Percentiles rank a stretch among this genome's conserved stretches.
Evolutionary conservation across 2,329 filamentous ascomycete genomes (phyloP).

Genomic region (Aspergillus puulaauensis): DNA sequence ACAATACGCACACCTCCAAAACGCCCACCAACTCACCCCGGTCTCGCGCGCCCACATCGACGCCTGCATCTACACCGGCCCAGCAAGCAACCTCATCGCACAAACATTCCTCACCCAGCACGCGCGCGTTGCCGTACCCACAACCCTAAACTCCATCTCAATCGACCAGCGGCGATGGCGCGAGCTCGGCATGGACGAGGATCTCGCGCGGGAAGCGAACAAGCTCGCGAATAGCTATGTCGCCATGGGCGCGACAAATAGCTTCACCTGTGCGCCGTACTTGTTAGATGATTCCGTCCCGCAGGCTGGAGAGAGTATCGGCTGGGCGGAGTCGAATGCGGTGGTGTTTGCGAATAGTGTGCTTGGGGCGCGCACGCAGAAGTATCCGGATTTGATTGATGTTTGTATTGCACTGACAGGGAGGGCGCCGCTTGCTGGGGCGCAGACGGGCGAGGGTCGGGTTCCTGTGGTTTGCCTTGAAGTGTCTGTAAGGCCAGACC

Average conservation of each 20-base stretch:
- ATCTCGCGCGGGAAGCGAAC: slow-evolving; percentile 30
- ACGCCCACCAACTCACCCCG: slow-evolving; percentile 34
- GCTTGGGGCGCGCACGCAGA: slow-evolving; percentile 45
- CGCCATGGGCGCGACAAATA: slow-evolving; percentile 37
- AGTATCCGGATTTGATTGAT: slow-evolving; percentile 49
- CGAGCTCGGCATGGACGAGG: slow-evolving; percentile 33
- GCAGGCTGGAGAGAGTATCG: slow-evolving; percentile 32
- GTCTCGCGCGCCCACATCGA: slow-evolving; percentile 47
- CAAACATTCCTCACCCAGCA: slow-evolving; percentile 34
- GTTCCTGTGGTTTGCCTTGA: background rate
- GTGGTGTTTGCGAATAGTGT: slow-evolving; percentile 50
- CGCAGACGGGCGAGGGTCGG: slow-evolving; percentile 26
- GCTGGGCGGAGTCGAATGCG: slow-evolving; percentile 49
- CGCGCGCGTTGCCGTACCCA: slow-evolving; percentile 39
- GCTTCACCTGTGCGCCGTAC: too few species aligned
- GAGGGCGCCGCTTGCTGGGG: slow-evolving; percentile 28
- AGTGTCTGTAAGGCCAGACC: background rate
- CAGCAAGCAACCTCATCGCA: slow-evolving; percentile 38
- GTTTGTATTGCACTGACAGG: slow-evolving; percentile 47
- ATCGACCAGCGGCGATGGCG: slow-evolving; percentile 45
- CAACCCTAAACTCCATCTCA: slow-evolving; percentile 46
- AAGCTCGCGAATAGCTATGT: slow-evolving; percentile 40
- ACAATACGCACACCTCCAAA: slow-evolving; percentile 37
- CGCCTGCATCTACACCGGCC: slow-evolving; percentile 45
- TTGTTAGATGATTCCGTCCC: too few species aligned